Conservation (phyloP, 2,329 filamentous ascomycete species). For the Trichoderma sp. region DNA sequence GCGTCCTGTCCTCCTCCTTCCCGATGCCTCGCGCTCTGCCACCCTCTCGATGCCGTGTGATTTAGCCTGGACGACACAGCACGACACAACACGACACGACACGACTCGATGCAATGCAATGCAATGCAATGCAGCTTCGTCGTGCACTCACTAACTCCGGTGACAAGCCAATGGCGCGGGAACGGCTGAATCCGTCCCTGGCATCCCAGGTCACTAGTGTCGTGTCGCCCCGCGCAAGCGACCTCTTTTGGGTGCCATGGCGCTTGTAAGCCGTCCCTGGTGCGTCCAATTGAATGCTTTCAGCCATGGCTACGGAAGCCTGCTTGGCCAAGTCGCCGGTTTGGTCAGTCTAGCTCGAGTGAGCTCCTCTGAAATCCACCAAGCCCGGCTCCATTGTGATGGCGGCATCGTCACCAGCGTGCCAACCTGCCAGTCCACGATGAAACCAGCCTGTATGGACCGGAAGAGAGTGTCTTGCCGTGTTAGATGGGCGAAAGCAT, state of each 20-base stretch:
- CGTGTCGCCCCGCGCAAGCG: constrained; percentile 3
- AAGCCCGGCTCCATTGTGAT: neutral
- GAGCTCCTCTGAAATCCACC: constrained; percentile 17
- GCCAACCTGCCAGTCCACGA: neutral
- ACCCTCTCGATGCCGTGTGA: neutral
- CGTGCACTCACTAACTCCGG: constrained; percentile 7
- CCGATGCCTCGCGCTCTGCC: neutral
- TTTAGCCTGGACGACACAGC: neutral
- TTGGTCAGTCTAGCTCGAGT: neutral
- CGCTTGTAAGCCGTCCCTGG: constrained; percentile 3
- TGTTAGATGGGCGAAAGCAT: neutral
- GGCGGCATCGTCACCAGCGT: neutral
- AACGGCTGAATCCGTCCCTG: constrained; percentile 16
- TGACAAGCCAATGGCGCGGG: constrained; percentile 16
- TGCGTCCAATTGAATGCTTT: constrained; percentile 14
- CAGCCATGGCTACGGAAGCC: neutral
- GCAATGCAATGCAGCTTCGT: constrained; percentile 10
- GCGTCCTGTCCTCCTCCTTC: neutral
- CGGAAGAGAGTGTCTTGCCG: neutral
- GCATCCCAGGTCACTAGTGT: constrained; percentile 12
- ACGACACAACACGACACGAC: too few species aligned
- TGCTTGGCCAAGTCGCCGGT: constrained; percentile 14
- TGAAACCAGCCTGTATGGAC: neutral
- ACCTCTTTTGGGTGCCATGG: neutral
- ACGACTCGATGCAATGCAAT: neutral